These are phyloP conservation scores for Botrytis medusae DNA, from an alignment of 2,329 filamentous ascomycete species.

Conservation along the genomic window DNA sequence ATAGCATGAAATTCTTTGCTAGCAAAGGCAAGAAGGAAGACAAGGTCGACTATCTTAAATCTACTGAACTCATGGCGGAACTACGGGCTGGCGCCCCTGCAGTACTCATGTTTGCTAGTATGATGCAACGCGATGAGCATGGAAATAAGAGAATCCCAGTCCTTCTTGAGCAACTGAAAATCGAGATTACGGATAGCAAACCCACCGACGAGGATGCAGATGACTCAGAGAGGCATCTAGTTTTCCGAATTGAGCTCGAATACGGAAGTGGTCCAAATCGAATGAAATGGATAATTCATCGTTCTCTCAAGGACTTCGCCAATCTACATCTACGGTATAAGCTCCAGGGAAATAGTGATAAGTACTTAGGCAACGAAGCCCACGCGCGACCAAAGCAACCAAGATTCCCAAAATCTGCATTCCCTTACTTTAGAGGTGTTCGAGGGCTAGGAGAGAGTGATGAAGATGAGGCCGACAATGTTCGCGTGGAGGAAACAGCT, in stretches of 20 bases:
- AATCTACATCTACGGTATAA: constrained; percentile 95
- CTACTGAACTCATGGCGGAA: constrained; percentile 93
- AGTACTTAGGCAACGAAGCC: constrained; percentile 65
- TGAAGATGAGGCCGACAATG: constrained; percentile 55
- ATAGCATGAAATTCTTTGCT: constrained; percentile 70
- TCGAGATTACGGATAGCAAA: constrained; percentile 78
- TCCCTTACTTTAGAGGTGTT: constrained; percentile 83
- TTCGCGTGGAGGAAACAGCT: constrained; percentile 47
- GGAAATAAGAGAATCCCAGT: constrained; percentile 94
- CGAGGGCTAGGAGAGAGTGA: constrained; percentile 77
- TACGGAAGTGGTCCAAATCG: constrained; percentile 93
- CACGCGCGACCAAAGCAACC: constrained; percentile 77
- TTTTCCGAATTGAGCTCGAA: constrained; percentile 90
- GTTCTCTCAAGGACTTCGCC: constrained; percentile 84
- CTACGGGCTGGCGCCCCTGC: constrained; percentile 89
- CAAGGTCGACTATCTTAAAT: constrained; percentile 90
- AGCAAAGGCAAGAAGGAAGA: constrained; percentile 79
- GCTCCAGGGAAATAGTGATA: constrained; percentile 78
- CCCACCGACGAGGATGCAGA: constrained; percentile 55
- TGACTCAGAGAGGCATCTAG: constrained; percentile 67
- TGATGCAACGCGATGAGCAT: constrained; percentile 96
- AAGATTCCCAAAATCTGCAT: constrained; percentile 83
- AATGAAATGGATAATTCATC: constrained; percentile 93
- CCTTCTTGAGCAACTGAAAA: constrained; percentile 88
- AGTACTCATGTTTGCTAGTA: constrained; percentile 90